Percentiles rank a stretch among this genome's conserved stretches.
Evolutionary conservation across 805 yeast species (phyloP).

Genomic region (Wickerhamomyces ciferrii): DNA sequence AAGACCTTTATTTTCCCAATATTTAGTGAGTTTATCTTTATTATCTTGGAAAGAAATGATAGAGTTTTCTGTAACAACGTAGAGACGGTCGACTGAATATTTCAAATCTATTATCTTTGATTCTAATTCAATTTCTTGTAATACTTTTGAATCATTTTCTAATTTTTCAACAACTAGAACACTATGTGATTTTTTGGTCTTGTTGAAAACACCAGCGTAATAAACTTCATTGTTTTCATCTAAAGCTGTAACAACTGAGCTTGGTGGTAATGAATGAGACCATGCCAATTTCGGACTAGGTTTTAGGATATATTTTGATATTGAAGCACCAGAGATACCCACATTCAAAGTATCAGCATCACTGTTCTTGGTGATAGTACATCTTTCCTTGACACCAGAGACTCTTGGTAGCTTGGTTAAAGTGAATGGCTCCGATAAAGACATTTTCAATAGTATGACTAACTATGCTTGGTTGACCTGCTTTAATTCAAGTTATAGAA

Average conservation of each 20-base stretch:
- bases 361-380: constrained; percentile 7
- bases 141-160: constrained; percentile 18
- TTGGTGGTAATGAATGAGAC: constrained; percentile 47
- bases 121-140: constrained; percentile 9
- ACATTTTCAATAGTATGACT: constrained; percentile 5
- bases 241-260: constrained; percentile 28
- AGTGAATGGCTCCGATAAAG: constrained; percentile 17
- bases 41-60: constrained; percentile 1
- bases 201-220: constrained; percentile 14
- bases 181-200: constrained; percentile 11
- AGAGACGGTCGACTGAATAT: not conserved
- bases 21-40: constrained; percentile 2
- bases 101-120: constrained; percentile 12
- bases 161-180: constrained; percentile 13
- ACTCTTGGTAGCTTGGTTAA: constrained; percentile 21
- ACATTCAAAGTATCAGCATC: constrained; percentile 15
- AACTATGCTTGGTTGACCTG: too few relatives aligned
- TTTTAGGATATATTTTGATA: constrained; percentile 33
- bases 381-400: constrained; percentile 13
- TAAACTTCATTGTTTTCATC: constrained; percentile 6
- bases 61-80: constrained; percentile 10
- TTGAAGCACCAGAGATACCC: constrained; percentile 23
- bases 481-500: not conserved
- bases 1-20: constrained; percentile 12
- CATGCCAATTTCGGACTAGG: constrained; percentile 50